phyloP scores from a whole-genome alignment of 208 protist genomes.

The Vickermania spadyakhi region DNA sequence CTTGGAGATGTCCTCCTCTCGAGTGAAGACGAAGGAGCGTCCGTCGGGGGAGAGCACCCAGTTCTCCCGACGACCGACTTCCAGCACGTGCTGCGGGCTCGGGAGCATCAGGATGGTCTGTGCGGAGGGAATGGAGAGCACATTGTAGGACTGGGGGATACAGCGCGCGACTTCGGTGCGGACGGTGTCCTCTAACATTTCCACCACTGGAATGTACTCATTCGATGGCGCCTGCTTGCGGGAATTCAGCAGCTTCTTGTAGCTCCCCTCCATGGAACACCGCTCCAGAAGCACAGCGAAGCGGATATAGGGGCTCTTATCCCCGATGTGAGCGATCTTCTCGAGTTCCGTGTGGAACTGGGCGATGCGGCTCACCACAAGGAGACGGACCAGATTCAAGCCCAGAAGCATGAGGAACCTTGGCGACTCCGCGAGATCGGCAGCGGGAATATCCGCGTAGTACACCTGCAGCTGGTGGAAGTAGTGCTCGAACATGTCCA shows the following conservation, averaged over 20 bases:
- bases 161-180: slow-evolving; percentile 86
- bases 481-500: slow-evolving; percentile 74
- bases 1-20: slow-evolving; percentile 63
- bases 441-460: slow-evolving; percentile 68
- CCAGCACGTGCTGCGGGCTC: slow-evolving; percentile 46
- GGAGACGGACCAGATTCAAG: slow-evolving; percentile 83
- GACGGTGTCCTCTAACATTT: slow-evolving; percentile 85
- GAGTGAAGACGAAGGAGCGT: slow-evolving; percentile 58
- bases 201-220: slow-evolving; percentile 85
- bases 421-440: slow-evolving; percentile 63
- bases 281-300: slow-evolving; percentile 85
- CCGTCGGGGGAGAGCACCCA: slow-evolving; percentile 51
- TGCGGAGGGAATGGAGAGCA: slow-evolving; percentile 59
- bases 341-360: slow-evolving; percentile 93
- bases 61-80: slow-evolving; percentile 43
- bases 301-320: slow-evolving; percentile 65
- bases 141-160: slow-evolving; percentile 77
- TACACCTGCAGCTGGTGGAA: slow-evolving; percentile 85
- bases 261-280: slow-evolving; percentile 91
- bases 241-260: slow-evolving; percentile 86
- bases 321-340: slow-evolving; percentile 65
- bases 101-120: slow-evolving; percentile 85
- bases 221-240: slow-evolving; percentile 80
- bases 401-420: slow-evolving; percentile 75
- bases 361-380: slow-evolving; percentile 78